These are phyloP conservation scores for Aspergillus vadensis DNA, from an alignment of 2,329 filamentous ascomycete species.

Conservation along the genomic window DNA sequence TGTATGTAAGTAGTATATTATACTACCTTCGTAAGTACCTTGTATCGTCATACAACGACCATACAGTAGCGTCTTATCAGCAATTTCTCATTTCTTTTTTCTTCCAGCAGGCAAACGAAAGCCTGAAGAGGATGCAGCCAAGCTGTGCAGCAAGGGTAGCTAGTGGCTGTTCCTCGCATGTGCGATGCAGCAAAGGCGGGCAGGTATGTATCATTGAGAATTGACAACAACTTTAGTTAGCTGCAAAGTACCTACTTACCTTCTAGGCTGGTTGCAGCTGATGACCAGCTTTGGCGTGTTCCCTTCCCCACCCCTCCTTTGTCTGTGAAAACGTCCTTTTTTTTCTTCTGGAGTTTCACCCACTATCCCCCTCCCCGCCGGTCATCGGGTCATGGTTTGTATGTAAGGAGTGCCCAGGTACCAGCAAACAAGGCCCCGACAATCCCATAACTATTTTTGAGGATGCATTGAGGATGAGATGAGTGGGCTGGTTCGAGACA, in stretches of 20 bases:
- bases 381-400: slow-evolving; percentile 6
- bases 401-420: slow-evolving; percentile 12
- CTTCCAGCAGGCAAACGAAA: neutral
- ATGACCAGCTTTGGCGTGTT: neutral
- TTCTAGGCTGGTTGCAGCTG: neutral
- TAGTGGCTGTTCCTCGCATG: slow-evolving; percentile 6
- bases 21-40: neutral
- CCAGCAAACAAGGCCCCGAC: neutral
- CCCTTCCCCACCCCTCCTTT: neutral
- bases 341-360: neutral
- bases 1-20: neutral
- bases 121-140: neutral
- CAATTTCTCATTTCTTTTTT: no score
- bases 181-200: neutral
- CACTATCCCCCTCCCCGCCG: neutral
- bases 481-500: neutral
- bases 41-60: neutral
- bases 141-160: slow-evolving; percentile 7
- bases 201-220: neutral
- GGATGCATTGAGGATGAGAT: neutral
- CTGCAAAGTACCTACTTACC: slow-evolving; percentile 4
- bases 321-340: neutral
- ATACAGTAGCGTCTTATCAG: neutral
- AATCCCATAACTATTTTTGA: neutral
- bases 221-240: neutral